These are phyloP conservation scores for Escallonia rubra DNA, from an alignment of 129 eudicot genomes.

Conservation along the genomic window DNA sequence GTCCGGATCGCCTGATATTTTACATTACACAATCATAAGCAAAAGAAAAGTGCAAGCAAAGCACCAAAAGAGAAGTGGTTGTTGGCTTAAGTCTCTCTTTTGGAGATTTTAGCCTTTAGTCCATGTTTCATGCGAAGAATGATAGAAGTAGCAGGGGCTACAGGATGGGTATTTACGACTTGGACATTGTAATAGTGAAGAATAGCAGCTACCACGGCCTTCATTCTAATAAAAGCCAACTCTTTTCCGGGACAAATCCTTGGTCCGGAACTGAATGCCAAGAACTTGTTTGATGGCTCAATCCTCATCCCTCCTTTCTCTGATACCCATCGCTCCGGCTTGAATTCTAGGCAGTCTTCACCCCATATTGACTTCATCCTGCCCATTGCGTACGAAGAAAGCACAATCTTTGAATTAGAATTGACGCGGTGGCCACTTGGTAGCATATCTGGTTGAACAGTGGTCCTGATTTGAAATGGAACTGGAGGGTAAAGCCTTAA, in stretches of 20 bases:
- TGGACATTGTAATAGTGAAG: slow-evolving; percentile 58
- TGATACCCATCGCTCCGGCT: slow-evolving; percentile 69
- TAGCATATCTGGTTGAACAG: slow-evolving; percentile 44
- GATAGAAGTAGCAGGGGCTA: slow-evolving; percentile 69
- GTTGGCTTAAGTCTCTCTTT: slow-evolving; percentile 47
- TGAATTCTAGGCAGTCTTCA: slow-evolving; percentile 57
- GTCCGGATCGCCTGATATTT: too few relatives aligned
- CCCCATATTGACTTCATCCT: slow-evolving; percentile 81
- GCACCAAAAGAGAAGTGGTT: too few relatives aligned
- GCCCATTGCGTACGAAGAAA: slow-evolving; percentile 55
- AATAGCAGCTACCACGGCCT: slow-evolving; percentile 64
- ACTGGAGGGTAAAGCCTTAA: slow-evolving; percentile 68
- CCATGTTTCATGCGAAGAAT: slow-evolving; percentile 70
- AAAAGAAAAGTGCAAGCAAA: too few relatives aligned
- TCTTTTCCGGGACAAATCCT: slow-evolving; percentile 70
- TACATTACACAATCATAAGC: too few relatives aligned
- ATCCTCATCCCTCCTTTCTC: slow-evolving; percentile 42
- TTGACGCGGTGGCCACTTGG: slow-evolving; percentile 68
- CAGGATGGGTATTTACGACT: slow-evolving; percentile 57
- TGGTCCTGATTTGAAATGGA: slow-evolving; percentile 66
- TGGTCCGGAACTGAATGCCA: slow-evolving; percentile 66
- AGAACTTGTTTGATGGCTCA: slow-evolving; percentile 43
- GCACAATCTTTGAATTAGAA: slow-evolving; percentile 53
- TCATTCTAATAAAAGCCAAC: slow-evolving; percentile 72
- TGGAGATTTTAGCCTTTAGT: slow-evolving; percentile 51